Evolutionary conservation across 768 basidiomycete genomes (phyloP), one percentile per base, ranked within the genome.

Genomic region (Zangia roseola): DNA sequence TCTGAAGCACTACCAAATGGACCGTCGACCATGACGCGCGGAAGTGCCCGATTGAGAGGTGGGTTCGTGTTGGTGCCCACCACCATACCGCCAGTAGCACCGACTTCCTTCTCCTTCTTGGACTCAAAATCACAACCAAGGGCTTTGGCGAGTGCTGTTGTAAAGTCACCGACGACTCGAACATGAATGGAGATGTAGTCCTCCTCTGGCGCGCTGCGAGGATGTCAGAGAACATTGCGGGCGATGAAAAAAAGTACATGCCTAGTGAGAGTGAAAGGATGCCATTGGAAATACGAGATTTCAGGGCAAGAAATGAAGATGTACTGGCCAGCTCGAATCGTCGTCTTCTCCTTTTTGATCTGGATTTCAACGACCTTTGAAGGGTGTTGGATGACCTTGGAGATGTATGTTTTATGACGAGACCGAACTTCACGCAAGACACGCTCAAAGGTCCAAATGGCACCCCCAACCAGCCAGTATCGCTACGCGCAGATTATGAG

Each of bases 231-330:
- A n/a, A 33, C 7, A 21, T 17, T 4, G 23, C 10, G 10, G 13
- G 2, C n/a, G 30, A 28, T 30, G n/a, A n/a, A 25, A 43, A 33
- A 40, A 21, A 42, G 33, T 26, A 56, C 53, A 48, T 40, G n/a
- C 84, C 84, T 87, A 28, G 92, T 95, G 52, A 97, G 80, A 14
- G 94, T 95, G 78, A 97, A 97, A 9, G 94, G 93, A 63, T 97
- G 94, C 89, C 93, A 97, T 65, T 97, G 92, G 77, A 88, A 94
- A 73, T 92, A 95, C 17, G 88, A 91, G 39, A 97, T 75, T 69
- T 92, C 89, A 9, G 94, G 94, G 71, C 91, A 93, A 55, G 76
- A 85, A 41, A 97, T 69, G 76, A 95, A 94, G 66, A 97, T 90
- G 69, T 97, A 97, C 67, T 95, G 91, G 17, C 93, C 93, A 1